Base-by-base conservation (phyloP, 306 rosid species). In the Cicer arietinum region DNA sequence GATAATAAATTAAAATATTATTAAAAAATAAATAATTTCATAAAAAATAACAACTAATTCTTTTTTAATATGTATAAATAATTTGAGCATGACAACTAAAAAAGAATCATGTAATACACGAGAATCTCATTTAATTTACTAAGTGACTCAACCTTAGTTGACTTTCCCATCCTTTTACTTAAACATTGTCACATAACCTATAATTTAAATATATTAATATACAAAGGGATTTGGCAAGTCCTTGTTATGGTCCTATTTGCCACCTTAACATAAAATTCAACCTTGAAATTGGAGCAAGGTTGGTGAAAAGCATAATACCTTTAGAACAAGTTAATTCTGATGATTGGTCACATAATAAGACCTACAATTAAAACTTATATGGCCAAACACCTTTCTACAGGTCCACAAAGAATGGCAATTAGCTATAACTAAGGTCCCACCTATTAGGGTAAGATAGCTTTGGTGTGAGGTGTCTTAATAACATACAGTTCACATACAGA, bases 351-450 rank as follows among this genome's bases (percentile, higher is more conserved):
- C 62, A 44, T 30, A 37, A 37, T 44, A 40, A 59, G 52, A 56
- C 40, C 69, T 44, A 22, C 10, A 80, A 80, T 59, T 67, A 18
- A 18, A 43, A 68, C 62, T 74, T 18, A 51, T 48, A 39, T 80
- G 72, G 73, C 53, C 67, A 74, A 60, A 60, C 50, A 44, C 44
- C 52, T 16, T 18, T 68, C 12, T 16, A 39, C 1, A 80, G 80
- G 80, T 69, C 74, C 77, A 75, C 77, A 75, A 69, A 68, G 68
- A 75, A 75, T 61, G 68, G 67, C 67, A 75, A 73, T 41, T 68
- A 44, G 22, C 69, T 41, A 64, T 64, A 41, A 45, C n/a, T 10
- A 10, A 67, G 44, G 80, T 17, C 84, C 80, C 69, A 80, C 80
- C 25, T 42, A 68, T 62, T 47, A 43, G 50, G 40, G 53, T 37